Evolutionary conservation across 352 stramenopile species (phyloP).

Genomic region (Pythium sukuiense): DNA sequence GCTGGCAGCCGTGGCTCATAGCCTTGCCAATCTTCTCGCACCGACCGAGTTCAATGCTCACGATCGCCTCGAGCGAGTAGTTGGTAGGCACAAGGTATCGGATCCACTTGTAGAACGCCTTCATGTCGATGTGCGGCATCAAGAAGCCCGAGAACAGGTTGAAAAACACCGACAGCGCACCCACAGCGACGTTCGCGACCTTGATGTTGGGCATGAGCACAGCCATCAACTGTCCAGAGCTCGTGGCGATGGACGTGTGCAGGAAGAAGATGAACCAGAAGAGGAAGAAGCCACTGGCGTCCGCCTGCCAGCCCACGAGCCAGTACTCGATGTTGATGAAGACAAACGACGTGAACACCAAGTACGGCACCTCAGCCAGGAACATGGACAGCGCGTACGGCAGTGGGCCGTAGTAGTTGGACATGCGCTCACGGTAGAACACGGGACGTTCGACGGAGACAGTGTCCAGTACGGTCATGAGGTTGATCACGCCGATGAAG

Average conservation of each 20-base stretch:
- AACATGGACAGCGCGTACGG: slow-evolving; percentile 43
- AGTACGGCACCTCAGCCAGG: slow-evolving; percentile 45
- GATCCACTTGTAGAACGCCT: slow-evolving; percentile 44
- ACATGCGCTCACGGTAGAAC: slow-evolving; percentile 43
- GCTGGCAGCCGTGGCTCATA: slow-evolving; percentile 13
- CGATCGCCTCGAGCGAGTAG: slow-evolving; percentile 38
- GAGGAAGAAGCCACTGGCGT: slow-evolving; percentile 39
- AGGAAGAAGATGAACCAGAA: slow-evolving; percentile 48
- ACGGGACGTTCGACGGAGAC: slow-evolving; percentile 28
- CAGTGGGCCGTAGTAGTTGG: slow-evolving; percentile 49
- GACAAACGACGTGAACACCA: slow-evolving; percentile 26
- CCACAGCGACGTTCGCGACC: slow-evolving; percentile 51
- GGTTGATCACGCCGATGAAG: slow-evolving; percentile 51
- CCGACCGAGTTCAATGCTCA: slow-evolving; percentile 29
- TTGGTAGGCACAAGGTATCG: slow-evolving; percentile 37
- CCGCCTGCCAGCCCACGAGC: slow-evolving; percentile 37
- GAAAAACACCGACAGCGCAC: slow-evolving; percentile 45
- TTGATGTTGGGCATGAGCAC: slow-evolving; percentile 54
- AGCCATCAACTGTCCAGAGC: slow-evolving; percentile 42
- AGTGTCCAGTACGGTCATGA: slow-evolving; percentile 38
- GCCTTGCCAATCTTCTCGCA: slow-evolving; percentile 19
- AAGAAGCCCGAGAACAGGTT: slow-evolving; percentile 50
- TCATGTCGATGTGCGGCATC: slow-evolving; percentile 37
- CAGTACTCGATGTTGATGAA: slow-evolving; percentile 54
- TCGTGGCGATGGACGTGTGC: slow-evolving; percentile 40